Base-by-base conservation (phyloP, 805 yeast species). In the baker's yeast (Saccharomyces cerevisiae) region DNA sequence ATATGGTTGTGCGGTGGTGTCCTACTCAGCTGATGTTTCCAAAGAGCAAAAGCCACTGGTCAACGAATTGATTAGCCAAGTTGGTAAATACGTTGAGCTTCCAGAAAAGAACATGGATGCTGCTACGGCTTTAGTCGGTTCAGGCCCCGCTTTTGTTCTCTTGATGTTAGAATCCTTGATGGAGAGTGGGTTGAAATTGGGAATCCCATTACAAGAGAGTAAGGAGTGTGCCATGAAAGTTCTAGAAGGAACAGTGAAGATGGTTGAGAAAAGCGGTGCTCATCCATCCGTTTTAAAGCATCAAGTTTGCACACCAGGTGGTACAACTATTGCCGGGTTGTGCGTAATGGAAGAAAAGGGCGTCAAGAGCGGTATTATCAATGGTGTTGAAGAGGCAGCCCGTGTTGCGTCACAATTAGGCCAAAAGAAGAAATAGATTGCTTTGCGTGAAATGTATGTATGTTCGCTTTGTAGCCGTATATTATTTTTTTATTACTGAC, bases 101-200 rank as follows among this genome's bases (percentile, higher is more conserved):
- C 92, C 91, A 21, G 99, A 94, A 71, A 85, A 86, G 68, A 87
- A 89, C 71, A 90, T 92, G 90, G 98, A 94, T 68, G 96, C 92
- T 3, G 96, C 96, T 46, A 92, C 98, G 8, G 87, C 97, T 0
- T 77, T 94, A 49, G 89, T 94, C 54, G 99, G 99, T 1, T 89
- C 97, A 1, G 99, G 96, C 1, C 97, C 98, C 1, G 99, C 99
- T 0, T 94, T 92, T 69, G 87, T 89, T 51, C 77, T 91, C 63
- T 74, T 90, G 62, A 84, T 92, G 83, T 77, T 92, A 78, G 98
- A 94, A 74, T 84, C 96, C 0, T 73, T 94, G 72, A 84, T 88
- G 61, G 99, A 94, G 64, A 96, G 97, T 57, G 99, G 96, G 13
- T 85, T 94, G 52, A 80, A 88, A 69, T 84, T 89, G 91, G 99